phyloP scores from a whole-genome alignment of 1,139 yeast species.

The Kodamaea anthophila region DNA sequence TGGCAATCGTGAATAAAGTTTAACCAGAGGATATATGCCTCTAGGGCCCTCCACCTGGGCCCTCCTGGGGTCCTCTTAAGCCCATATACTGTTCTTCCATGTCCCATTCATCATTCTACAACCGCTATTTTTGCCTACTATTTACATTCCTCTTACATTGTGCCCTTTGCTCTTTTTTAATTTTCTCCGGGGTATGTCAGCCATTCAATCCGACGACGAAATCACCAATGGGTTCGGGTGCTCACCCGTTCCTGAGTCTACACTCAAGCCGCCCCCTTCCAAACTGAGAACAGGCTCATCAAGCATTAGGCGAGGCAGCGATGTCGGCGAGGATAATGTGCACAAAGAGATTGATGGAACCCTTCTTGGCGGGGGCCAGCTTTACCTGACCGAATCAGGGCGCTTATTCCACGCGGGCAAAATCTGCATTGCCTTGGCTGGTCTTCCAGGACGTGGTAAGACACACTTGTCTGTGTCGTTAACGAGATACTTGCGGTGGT shows the following conservation, averaged over 20 bases:
- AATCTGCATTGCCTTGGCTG: constrained; percentile 81
- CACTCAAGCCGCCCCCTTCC: constrained; percentile 11
- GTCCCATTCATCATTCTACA: no score
- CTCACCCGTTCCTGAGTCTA: constrained; percentile 22
- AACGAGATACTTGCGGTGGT: constrained; percentile 87
- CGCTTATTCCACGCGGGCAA: constrained; percentile 93
- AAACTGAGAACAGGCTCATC: constrained; percentile 26
- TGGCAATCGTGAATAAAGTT: no score
- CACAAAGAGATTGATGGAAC: constrained; percentile 41
- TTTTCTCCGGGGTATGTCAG: constrained; percentile 11
- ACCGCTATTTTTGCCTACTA: no score
- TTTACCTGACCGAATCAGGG: constrained; percentile 87
- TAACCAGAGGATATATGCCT: no score
- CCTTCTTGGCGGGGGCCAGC: constrained; percentile 49
- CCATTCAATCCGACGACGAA: constrained; percentile 26
- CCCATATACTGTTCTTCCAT: no score
- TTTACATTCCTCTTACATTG: no score
- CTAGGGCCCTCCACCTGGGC: no score
- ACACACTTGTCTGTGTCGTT: constrained; percentile 88
- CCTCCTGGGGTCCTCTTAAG: no score
- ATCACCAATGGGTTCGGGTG: constrained; percentile 37
- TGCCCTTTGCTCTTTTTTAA: no score
- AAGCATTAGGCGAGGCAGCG: constrained; percentile 30
- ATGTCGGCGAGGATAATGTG: constrained; percentile 41
- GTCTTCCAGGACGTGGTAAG: constrained; percentile 95